These are phyloP conservation scores for Alliaria petiolata DNA, from an alignment of 345 rosid species.

Conservation along the genomic window DNA sequence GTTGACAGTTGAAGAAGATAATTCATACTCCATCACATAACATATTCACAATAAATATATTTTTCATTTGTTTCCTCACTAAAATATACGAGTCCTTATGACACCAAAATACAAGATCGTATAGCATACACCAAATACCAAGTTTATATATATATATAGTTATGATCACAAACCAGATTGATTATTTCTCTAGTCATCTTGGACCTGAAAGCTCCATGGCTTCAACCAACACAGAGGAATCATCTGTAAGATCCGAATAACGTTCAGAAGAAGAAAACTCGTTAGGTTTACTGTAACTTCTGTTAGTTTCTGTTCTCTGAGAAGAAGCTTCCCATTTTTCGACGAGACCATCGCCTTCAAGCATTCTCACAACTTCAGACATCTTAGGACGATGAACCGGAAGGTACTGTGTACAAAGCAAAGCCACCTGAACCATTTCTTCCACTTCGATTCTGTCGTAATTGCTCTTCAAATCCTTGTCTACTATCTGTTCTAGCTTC, in stretches of 20 bases:
- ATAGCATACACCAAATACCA: too few relatives aligned
- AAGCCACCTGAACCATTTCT: constrained; percentile 85
- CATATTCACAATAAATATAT: neutral
- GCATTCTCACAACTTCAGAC: constrained; percentile 95
- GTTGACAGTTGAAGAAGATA: too few relatives aligned
- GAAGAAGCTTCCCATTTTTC: constrained; percentile 98
- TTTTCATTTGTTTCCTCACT: neutral
- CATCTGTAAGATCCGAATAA: constrained; percentile 86
- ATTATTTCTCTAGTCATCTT: constrained; percentile 43
- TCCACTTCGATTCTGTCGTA: constrained; percentile 77
- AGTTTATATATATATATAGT: neutral
- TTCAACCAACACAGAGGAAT: constrained; percentile 69
- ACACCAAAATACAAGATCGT: neutral
- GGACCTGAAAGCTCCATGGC: constrained; percentile 99
- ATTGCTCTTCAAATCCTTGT: constrained; percentile 69
- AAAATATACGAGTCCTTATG: neutral
- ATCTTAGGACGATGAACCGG: constrained; percentile 83
- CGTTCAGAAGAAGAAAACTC: constrained; percentile 79
- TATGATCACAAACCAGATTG: too few relatives aligned
- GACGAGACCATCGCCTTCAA: constrained; percentile 93
- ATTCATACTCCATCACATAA: too few relatives aligned
- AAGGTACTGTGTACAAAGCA: constrained; percentile 78
- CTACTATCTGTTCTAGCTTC: constrained; percentile 77
- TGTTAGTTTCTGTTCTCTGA: constrained; percentile 50
- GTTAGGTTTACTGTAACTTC: constrained; percentile 46